These are phyloP conservation scores for Ceratocystis colombiana DNA, from an alignment of 2,329 filamentous ascomycete species.

Conservation along the genomic window DNA sequence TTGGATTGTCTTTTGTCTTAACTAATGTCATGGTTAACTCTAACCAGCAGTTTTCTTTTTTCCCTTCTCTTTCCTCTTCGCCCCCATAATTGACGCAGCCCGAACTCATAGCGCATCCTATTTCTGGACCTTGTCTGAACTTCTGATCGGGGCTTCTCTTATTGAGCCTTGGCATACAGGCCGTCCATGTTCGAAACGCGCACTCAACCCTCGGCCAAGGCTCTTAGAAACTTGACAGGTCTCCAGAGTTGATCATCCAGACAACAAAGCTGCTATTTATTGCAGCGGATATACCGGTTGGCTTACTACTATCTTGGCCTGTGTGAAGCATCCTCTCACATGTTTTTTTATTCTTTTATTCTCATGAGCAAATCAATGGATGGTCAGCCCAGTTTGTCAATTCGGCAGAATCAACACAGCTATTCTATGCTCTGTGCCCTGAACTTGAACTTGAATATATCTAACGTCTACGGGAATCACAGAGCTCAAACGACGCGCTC, in stretches of 20 bases:
- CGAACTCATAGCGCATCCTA: neutral
- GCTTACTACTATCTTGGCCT: neutral
- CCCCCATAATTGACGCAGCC: neutral
- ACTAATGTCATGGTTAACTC: too few relatives aligned
- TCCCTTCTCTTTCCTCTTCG: too few relatives aligned
- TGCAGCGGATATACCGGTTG: too few relatives aligned
- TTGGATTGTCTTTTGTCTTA: too few relatives aligned
- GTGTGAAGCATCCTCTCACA: neutral
- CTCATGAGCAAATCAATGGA: too few relatives aligned
- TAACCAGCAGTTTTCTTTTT: too few relatives aligned
- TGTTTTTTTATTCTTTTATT: neutral
- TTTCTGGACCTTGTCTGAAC: conserved; percentile 9
- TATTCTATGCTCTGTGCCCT: too few relatives aligned
- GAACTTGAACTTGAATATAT: too few relatives aligned
- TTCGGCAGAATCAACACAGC: too few relatives aligned
- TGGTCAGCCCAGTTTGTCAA: too few relatives aligned
- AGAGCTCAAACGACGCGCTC: too few relatives aligned
- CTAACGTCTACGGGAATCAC: too few relatives aligned
- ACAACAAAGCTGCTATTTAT: neutral
- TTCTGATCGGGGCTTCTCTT: neutral
- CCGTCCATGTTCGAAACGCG: neutral
- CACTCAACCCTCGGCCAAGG: neutral
- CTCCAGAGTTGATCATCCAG: neutral
- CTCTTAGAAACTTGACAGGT: neutral
- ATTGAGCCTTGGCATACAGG: neutral